Evolutionary conservation across 352 stramenopile species (phyloP), one percentile per base, ranked within the genome.

Genomic region (Globisporangium nunn): DNA sequence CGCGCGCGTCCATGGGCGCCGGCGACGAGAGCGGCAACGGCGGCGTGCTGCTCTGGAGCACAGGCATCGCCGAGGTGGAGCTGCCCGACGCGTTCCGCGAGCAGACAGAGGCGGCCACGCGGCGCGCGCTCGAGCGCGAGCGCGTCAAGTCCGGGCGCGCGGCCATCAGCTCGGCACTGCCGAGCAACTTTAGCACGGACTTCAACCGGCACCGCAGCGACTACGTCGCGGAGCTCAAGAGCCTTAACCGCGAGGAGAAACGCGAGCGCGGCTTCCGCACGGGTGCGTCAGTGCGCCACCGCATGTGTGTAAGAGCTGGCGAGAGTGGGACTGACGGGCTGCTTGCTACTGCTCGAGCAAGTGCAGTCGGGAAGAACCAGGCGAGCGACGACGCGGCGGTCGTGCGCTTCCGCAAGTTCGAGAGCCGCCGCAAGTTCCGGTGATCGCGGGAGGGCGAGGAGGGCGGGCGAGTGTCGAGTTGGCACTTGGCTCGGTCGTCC

Each of bases 61-160:
- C 81, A 7, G 81, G 83, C 6, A 91, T 93, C 62, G 79, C 83
- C 31, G 83, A 93, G 52, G 79, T 93, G 6, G 83, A 91, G 51
- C 63, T 93, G 40, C 81, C 81, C 6, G 52, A 64, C 1, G 59
- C 68, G 44, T 88, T 76, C 64, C 65, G 70, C 18, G 74, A 87
- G 33, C 70, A 70, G 49, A 88, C 70, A 1, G 58, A 77, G n/a
- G 54, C 59, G 6, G 78, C 78, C 18, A 91, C 79, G 28, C 64
- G 65, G 43, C 64, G 50, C 10, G 83, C 79, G 23, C 61, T 93
- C 8, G 56, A 68, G 23, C 60, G 59, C 4, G 61, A 78, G 41
- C 46, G 23, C 68, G 52, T 53, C 43, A 64, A 56, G 40, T 31
- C 35, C 0, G 29, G 47, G 4, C 46, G 50, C 0, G 57, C 68